phyloP scores from a whole-genome alignment of 2,329 filamentous ascomycete genomes.

The Xylariales sp. region DNA sequence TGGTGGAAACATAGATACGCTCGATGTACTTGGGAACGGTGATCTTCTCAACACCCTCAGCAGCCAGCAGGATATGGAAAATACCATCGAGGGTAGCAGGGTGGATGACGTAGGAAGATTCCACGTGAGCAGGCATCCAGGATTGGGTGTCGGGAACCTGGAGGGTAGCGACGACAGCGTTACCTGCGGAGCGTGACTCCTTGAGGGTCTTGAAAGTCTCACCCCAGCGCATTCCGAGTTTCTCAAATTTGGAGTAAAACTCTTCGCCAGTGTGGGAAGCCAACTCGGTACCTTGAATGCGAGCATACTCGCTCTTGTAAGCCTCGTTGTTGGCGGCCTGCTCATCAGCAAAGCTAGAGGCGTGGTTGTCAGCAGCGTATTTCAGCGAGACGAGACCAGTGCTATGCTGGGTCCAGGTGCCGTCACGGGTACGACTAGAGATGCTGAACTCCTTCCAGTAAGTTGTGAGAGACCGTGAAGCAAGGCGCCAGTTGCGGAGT shows the following conservation, averaged over 20 bases:
- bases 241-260: conserved; percentile 47
- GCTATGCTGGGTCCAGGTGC: conserved; percentile 47
- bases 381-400: conserved; percentile 46
- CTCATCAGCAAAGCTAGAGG: conserved; percentile 42
- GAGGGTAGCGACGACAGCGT: conserved; percentile 41
- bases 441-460: conserved; percentile 48
- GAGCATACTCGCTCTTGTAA: conserved; percentile 44
- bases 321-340: conserved; percentile 40
- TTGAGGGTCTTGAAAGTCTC: conserved; percentile 43
- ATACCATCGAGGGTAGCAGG: conserved; percentile 45
- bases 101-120: conserved; percentile 45
- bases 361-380: conserved; percentile 43
- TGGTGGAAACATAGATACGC: conserved; percentile 45
- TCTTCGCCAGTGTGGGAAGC: conserved; percentile 40
- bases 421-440: conserved; percentile 44
- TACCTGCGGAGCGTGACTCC: conserved; percentile 40
- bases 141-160: conserved; percentile 45
- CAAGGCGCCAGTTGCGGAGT: conserved; percentile 46
- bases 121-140: conserved; percentile 44
- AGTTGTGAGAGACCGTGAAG: conserved; percentile 45
- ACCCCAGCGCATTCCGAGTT: conserved; percentile 47
- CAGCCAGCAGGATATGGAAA: conserved; percentile 46
- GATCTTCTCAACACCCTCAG: conserved; percentile 45
- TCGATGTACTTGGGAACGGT: conserved; percentile 47
- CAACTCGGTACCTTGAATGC: conserved; percentile 36